phyloP scores from a whole-genome alignment of 2,329 filamentous ascomycete genomes.

The Claviceps citrina region DNA sequence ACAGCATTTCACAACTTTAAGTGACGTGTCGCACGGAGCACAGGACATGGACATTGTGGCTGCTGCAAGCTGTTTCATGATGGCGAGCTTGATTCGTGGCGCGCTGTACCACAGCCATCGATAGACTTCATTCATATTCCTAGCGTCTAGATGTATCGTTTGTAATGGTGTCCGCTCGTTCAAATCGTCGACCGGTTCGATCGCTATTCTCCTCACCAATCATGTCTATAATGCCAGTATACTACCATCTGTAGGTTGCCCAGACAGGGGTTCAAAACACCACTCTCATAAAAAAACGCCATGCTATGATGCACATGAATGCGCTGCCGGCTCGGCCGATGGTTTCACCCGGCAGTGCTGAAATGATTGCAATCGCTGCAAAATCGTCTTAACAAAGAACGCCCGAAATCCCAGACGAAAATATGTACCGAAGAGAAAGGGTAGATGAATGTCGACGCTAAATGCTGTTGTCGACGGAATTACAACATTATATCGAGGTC shows the following conservation, averaged over 20 bases:
- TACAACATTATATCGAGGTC: constrained; percentile 3
- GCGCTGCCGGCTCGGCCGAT: neutral
- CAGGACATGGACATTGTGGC: no score
- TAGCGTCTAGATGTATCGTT: neutral
- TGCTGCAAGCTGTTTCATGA: no score
- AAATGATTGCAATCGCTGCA: neutral
- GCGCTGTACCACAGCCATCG: neutral
- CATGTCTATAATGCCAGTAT: neutral
- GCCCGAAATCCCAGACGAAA: neutral
- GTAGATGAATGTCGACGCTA: neutral
- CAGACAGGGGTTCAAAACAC: neutral
- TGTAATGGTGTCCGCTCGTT: neutral
- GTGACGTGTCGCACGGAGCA: no score
- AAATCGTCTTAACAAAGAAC: neutral
- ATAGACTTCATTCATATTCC: neutral
- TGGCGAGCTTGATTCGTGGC: no score
- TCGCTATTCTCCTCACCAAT: neutral
- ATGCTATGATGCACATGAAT: constrained; percentile 4
- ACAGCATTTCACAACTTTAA: no score
- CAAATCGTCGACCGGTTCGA: constrained; percentile 1
- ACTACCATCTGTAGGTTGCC: neutral
- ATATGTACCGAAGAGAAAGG: neutral
- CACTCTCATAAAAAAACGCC: constrained; percentile 1
- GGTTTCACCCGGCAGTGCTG: neutral
- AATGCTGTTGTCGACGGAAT: constrained; percentile 1